Evolutionary conservation across 148 eudicot genomes (phyloP).

Genomic region (Euryodendron excelsum): DNA sequence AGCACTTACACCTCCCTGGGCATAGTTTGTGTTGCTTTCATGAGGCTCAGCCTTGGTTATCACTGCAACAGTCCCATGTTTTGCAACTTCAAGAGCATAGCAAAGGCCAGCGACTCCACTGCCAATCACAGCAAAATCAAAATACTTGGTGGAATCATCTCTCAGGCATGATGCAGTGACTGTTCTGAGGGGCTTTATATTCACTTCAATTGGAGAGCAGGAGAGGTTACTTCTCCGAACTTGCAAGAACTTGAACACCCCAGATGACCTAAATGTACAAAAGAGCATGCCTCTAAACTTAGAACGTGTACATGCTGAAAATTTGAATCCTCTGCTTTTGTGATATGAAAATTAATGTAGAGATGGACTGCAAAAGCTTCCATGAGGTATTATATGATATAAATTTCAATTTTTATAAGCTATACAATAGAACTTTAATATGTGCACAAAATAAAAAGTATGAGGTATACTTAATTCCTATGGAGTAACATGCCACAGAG

Average conservation of each 20-base stretch:
- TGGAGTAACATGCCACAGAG: background rate
- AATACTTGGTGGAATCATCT: slow-evolving; percentile 55
- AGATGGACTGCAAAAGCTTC: background rate
- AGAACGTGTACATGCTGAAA: background rate
- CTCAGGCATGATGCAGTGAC: slow-evolving; percentile 36
- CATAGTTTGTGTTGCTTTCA: slow-evolving; percentile 98
- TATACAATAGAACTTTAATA: too few relatives aligned
- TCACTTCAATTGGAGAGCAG: slow-evolving; percentile 17
- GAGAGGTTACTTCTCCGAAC: slow-evolving; percentile 22
- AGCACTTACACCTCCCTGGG: slow-evolving; percentile 99
- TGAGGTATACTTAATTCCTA: too few relatives aligned
- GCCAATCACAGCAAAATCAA: slow-evolving; percentile 90
- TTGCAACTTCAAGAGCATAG: slow-evolving; percentile 97
- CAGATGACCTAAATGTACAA: slow-evolving; percentile 49
- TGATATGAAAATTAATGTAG: background rate
- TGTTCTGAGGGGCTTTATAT: slow-evolving; percentile 29
- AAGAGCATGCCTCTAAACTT: background rate
- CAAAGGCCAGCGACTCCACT: slow-evolving; percentile 99
- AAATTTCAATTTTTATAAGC: too few relatives aligned
- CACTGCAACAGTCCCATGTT: slow-evolving; percentile 88
- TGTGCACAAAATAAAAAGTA: too few relatives aligned
- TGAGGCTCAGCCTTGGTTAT: slow-evolving; percentile 97
- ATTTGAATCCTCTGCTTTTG: background rate
- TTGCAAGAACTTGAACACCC: slow-evolving; percentile 44
- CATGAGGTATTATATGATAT: background rate